Percentiles rank a stretch among this genome's conserved stretches.
phyloP scores from a whole-genome alignment of 805 yeast genomes.

The Hanseniaspora guilliermondii region DNA sequence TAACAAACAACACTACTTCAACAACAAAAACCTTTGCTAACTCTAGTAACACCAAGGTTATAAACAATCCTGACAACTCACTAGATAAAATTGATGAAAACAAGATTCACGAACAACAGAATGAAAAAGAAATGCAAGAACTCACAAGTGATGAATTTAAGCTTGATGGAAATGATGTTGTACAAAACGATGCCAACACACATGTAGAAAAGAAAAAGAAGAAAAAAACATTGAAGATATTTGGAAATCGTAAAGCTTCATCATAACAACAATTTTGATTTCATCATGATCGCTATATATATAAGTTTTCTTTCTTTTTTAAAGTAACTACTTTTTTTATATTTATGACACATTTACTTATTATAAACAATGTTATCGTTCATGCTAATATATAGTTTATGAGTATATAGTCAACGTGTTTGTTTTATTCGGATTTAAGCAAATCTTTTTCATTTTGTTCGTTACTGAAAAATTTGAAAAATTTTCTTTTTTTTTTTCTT shows the following conservation, averaged over 20 bases:
- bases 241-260: constrained; percentile 7
- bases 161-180: neutral
- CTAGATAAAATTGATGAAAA: neutral
- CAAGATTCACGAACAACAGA: neutral
- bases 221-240: neutral
- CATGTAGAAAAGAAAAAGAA: neutral
- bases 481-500: neutral
- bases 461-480: neutral
- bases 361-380: no score
- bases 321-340: no score
- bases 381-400: no score
- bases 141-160: constrained; percentile 11
- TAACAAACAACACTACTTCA: neutral
- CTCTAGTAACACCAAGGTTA: neutral
- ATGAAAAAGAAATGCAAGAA: neutral
- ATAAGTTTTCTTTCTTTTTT: neutral
- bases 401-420: no score
- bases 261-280: neutral
- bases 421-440: neutral
- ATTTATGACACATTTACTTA: neutral
- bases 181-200: neutral
- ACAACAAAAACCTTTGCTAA: neutral
- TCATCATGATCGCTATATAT: neutral
- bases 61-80: neutral
- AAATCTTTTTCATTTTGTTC: neutral